A percentile compares a stretch with the other conserved stretches of the same genome.
These are phyloP conservation scores for Avena sativa DNA, from an alignment of 176 grass and related monocot genomes.

Conservation along the genomic window DNA sequence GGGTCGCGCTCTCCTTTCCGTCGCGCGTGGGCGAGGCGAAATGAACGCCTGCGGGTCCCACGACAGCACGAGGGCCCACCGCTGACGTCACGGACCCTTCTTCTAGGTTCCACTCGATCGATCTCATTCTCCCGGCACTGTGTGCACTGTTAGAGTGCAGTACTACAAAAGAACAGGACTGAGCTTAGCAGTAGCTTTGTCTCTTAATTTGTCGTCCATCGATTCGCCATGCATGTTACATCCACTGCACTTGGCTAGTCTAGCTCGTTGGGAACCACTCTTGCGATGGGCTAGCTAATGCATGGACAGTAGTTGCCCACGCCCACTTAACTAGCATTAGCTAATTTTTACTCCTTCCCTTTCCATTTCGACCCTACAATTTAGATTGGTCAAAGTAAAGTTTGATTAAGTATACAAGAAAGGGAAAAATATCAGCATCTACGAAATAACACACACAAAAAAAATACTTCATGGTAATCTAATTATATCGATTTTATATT, in stretches of 20 bases:
- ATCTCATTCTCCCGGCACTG: slow-evolving; percentile 33
- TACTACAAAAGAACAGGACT: slow-evolving; percentile 27
- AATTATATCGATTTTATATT: background rate
- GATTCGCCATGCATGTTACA: background rate
- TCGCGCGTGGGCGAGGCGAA: slow-evolving; percentile 67
- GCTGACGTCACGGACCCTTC: slow-evolving; percentile 48
- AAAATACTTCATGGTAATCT: background rate
- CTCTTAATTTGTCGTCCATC: background rate
- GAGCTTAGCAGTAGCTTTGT: slow-evolving; percentile 13
- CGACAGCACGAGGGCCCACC: background rate
- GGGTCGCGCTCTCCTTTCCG: slow-evolving; percentile 50
- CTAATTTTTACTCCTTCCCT: background rate
- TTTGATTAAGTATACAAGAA: background rate
- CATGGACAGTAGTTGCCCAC: slow-evolving; percentile 32
- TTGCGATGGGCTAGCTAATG: background rate
- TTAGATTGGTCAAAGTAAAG: too few relatives aligned
- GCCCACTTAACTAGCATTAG: background rate
- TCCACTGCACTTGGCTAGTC: background rate
- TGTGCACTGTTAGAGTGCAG: slow-evolving; percentile 1
- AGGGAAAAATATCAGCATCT: too few relatives aligned
- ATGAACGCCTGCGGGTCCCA: slow-evolving; percentile 46
- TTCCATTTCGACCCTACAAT: background rate
- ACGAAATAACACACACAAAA: too few relatives aligned
- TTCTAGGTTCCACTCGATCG: slow-evolving; percentile 13
- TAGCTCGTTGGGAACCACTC: background rate